A percentile compares a stretch with the other conserved stretches of the same genome.
Conservation (phyloP, 2,329 filamentous ascomycete species). For the Tympanopsis confertula region DNA sequence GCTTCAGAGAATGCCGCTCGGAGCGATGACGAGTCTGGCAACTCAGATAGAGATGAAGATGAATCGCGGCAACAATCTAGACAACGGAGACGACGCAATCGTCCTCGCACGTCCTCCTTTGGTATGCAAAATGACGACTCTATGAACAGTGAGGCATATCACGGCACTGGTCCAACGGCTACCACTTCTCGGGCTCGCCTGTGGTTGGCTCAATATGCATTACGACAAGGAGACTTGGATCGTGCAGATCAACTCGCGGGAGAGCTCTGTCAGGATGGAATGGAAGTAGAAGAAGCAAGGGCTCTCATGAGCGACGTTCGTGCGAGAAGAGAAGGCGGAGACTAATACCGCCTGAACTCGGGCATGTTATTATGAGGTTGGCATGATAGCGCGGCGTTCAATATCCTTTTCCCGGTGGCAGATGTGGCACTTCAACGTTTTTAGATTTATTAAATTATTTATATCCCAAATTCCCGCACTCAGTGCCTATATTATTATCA, state of each 20-base stretch:
- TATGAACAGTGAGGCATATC: not conserved
- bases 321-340: constrained; percentile 34
- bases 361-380: no score
- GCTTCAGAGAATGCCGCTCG: constrained; percentile 4
- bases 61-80: constrained; percentile 8
- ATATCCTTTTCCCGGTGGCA: no score
- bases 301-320: constrained; percentile 53
- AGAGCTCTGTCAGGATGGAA: constrained; percentile 57
- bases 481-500: no score
- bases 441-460: no score
- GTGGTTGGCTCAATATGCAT: constrained; percentile 53
- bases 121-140: not conserved
- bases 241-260: constrained; percentile 50
- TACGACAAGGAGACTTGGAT: constrained; percentile 41
- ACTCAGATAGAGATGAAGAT: constrained; percentile 19
- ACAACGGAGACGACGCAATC: no score
- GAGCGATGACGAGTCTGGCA: constrained; percentile 6
- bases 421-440: no score
- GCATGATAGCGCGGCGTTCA: no score
- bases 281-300: constrained; percentile 61
- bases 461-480: no score
- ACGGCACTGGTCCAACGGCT: constrained; percentile 41
- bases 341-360: not conserved
- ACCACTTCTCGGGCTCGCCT: constrained; percentile 53
- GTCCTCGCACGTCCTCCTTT: not conserved